A percentile compares a stretch with the other conserved stretches of the same genome.
These are phyloP conservation scores for Aegilops umbellulata DNA, from an alignment of 176 grass and related monocot species.

Conservation along the genomic window DNA sequence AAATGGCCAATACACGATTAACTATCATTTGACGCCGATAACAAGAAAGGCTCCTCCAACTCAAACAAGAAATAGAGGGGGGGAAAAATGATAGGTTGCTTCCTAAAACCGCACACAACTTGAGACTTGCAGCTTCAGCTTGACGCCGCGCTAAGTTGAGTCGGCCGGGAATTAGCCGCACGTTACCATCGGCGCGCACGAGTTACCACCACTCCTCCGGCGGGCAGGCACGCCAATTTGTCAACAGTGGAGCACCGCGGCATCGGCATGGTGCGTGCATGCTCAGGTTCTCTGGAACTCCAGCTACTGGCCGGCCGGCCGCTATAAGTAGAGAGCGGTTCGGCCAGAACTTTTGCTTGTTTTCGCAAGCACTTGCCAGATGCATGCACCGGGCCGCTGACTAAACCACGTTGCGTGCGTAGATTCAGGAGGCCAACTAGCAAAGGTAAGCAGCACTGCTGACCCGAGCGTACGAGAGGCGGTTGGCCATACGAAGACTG, in stretches of 20 bases:
- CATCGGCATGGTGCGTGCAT: background rate
- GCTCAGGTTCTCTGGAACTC: background rate
- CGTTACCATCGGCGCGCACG: background rate
- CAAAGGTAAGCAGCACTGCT: slow-evolving; percentile 24
- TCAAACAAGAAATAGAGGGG: background rate
- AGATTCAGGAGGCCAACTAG: background rate
- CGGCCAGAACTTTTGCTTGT: slow-evolving; percentile 14
- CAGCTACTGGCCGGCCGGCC: background rate
- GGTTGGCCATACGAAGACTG: background rate
- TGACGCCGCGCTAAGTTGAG: background rate
- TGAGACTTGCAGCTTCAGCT: background rate
- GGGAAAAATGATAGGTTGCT: background rate
- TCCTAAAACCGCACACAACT: background rate
- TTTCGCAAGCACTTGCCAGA: slow-evolving; percentile 13
- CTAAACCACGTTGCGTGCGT: background rate
- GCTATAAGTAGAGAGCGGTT: slow-evolving; percentile 14
- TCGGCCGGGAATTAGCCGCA: background rate
- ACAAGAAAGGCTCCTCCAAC: background rate
- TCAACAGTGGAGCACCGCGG: slow-evolving; percentile 10
- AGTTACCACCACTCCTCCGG: background rate
- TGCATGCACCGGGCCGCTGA: slow-evolving; percentile 34
- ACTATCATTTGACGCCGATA: slow-evolving; percentile 14
- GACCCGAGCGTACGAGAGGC: slow-evolving; percentile 17
- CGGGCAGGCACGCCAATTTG: background rate
- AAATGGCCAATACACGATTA: background rate